Conservation (phyloP, 2,329 filamentous ascomycete genomes). For the Chaetothyriales sp. region DNA sequence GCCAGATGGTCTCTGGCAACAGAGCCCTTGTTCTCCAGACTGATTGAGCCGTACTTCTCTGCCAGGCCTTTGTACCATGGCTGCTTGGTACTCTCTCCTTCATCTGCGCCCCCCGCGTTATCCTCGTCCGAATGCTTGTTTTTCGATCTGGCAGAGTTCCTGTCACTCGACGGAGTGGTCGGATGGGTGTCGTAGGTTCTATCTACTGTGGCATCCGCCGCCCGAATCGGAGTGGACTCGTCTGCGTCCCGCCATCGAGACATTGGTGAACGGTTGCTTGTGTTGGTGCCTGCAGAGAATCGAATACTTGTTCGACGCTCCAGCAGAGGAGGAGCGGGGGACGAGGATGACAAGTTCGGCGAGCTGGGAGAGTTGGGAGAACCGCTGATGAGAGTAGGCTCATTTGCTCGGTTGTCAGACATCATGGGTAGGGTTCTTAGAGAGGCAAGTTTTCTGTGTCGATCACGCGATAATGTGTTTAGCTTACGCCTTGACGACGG, state of each 20-base stretch:
- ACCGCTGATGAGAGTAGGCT: not conserved
- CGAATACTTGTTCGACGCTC: constrained; percentile 10
- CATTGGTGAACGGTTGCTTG: constrained; percentile 8
- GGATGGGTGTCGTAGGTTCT: constrained; percentile 11
- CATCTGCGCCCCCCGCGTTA: not conserved
- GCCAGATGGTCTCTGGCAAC: constrained; percentile 52
- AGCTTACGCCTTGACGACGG: not conserved
- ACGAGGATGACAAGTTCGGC: not conserved
- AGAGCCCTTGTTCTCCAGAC: constrained; percentile 52
- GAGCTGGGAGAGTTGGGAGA: not conserved
- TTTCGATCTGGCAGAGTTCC: not conserved
- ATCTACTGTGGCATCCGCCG: constrained; percentile 8
- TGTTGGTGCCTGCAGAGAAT: constrained; percentile 12
- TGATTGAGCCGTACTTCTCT: constrained; percentile 47
- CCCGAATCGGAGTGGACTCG: constrained; percentile 14
- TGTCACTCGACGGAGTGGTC: not conserved
- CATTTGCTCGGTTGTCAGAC: not conserved
- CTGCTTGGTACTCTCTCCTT: constrained; percentile 1
- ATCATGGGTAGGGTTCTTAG: not conserved
- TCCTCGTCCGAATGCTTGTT: not conserved
- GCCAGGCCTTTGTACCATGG: constrained; percentile 35
- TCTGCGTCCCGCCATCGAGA: constrained; percentile 10
- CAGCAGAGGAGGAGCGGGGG: not conserved
- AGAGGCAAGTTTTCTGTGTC: not conserved
- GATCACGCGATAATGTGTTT: not conserved